Evolutionary conservation across 352 stramenopile genomes (phyloP), one percentile per base, ranked within the genome.

Genomic region (Vaucheria bursata): DNA sequence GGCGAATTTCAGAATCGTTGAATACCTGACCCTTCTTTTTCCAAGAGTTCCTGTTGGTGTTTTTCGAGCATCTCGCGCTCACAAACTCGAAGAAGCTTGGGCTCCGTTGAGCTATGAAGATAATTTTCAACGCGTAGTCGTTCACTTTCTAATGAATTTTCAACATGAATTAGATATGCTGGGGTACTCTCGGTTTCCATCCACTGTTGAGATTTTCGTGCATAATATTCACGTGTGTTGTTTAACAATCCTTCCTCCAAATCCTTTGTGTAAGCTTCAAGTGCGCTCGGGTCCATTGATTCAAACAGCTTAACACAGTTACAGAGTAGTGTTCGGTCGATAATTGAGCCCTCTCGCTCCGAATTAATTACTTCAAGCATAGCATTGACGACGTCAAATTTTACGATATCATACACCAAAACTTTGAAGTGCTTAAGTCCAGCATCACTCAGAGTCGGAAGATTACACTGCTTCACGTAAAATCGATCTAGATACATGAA

Each of bases 401-500:
- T 94, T 52, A 92, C 88, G 77, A 91, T 88, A 70, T 93, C 82
- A 84, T 94, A 95, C 53, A 95, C 88, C 29, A 91, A 83, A n/a
- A 79, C 88, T 75, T 90, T 91, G 85, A 96, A 96, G 71, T 88
- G 85, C 40, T 86, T 84, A 7, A 96, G 79, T 12, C 90, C 90
- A 5, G 94, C 92, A 76, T 98, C 91, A 33, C 91, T 88, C 0
- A 99, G 87, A 38, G 93, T 97, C 70, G 94, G 95, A 25, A 98
- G 87, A 79, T 88, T 95, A 85, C 99, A 94, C 88, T 99, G 95
- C 87, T 97, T 93, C 74, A 97, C 91, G 85, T 97, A 96, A 86
- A 97, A 97, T 34, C 93, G 83, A 85, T 98, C 95, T n/a, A 99
- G 85, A 87, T 99, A 99, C 87, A 97, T 98, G 86, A 99, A 99